Evolutionary conservation across 139 green algal genomes (phyloP).

Genomic region (Tetradesmus obliquus): DNA sequence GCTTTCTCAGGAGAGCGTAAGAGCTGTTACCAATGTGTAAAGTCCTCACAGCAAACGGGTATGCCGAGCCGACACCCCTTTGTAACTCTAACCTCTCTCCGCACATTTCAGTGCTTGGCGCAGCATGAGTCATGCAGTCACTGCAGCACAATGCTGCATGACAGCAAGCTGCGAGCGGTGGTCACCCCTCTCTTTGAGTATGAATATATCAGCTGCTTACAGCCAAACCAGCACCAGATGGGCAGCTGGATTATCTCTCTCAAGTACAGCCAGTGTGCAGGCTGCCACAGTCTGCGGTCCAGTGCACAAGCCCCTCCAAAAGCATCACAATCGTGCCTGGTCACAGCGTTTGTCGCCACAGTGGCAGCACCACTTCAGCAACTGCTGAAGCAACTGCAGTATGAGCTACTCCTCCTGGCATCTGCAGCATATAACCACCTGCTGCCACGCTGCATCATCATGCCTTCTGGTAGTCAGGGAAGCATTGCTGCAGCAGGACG

Average conservation of each 20-base stretch:
- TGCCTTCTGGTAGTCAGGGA: conserved; percentile 21
- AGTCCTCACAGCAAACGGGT: too few species aligned
- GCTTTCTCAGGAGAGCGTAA: too few species aligned
- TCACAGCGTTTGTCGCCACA: too few species aligned
- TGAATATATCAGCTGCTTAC: neutral
- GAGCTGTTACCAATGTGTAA: too few species aligned
- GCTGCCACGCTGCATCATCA: neutral
- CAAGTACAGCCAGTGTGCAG: neutral
- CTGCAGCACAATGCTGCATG: neutral
- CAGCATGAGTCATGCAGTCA: neutral
- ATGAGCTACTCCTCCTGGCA: neutral
- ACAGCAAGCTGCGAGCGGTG: neutral
- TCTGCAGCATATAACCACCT: neutral
- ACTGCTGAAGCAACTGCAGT: neutral
- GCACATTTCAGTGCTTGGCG: neutral
- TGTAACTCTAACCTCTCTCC: neutral
- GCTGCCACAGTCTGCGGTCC: too few species aligned
- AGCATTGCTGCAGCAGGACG: conserved; percentile 30
- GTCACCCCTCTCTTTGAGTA: neutral
- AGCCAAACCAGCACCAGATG: neutral
- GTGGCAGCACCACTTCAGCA: too few species aligned
- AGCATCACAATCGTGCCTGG: too few species aligned
- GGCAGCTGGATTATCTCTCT: neutral
- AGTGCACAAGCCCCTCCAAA: too few species aligned
- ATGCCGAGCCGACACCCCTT: neutral